These are phyloP conservation scores for Suillus decipiens DNA, from an alignment of 768 basidiomycete genomes.

Conservation along the genomic window DNA sequence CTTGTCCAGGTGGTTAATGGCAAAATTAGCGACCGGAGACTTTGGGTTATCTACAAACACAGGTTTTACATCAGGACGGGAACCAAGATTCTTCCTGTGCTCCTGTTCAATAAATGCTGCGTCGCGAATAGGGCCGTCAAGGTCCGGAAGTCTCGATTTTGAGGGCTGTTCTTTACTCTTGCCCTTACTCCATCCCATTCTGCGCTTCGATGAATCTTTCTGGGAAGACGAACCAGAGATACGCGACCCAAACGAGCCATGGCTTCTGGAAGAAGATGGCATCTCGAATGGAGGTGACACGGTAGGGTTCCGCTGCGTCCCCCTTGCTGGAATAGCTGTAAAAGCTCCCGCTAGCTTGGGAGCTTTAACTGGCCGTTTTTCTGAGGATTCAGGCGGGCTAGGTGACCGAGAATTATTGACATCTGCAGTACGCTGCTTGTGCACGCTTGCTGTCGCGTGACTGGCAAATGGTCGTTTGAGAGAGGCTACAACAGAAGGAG, in stretches of 20 bases:
- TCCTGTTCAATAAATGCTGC: constrained; percentile 31
- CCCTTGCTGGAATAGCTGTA: constrained; percentile 4
- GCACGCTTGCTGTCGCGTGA: constrained; percentile 32
- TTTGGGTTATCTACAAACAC: constrained; percentile 49
- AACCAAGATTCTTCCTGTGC: constrained; percentile 19
- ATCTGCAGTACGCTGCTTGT: constrained; percentile 28
- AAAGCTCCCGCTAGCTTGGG: constrained; percentile 12
- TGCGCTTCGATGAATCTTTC: constrained; percentile 8
- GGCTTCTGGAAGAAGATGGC: constrained; percentile 27
- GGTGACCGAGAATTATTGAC: constrained; percentile 14
- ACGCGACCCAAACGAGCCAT: constrained; percentile 11
- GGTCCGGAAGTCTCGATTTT: constrained; percentile 11
- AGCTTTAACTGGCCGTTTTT: constrained; percentile 21
- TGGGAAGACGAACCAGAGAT: constrained; percentile 5
- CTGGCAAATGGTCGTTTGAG: constrained; percentile 52
- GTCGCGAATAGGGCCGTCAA: constrained; percentile 40
- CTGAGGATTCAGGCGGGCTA: constrained; percentile 5
- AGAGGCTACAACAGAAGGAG: constrained; percentile 23
- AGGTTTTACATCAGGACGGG: constrained; percentile 27
- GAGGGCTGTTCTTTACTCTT: background rate
- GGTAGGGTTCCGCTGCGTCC: constrained; percentile 19
- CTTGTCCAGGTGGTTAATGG: constrained; percentile 17
- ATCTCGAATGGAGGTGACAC: constrained; percentile 29
- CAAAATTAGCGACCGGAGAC: constrained; percentile 49
- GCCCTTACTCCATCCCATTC: constrained; percentile 5